Evolutionary conservation across 108 stramenopile species (phyloP).

Genomic region (Nannochloropsis gaditana): DNA sequence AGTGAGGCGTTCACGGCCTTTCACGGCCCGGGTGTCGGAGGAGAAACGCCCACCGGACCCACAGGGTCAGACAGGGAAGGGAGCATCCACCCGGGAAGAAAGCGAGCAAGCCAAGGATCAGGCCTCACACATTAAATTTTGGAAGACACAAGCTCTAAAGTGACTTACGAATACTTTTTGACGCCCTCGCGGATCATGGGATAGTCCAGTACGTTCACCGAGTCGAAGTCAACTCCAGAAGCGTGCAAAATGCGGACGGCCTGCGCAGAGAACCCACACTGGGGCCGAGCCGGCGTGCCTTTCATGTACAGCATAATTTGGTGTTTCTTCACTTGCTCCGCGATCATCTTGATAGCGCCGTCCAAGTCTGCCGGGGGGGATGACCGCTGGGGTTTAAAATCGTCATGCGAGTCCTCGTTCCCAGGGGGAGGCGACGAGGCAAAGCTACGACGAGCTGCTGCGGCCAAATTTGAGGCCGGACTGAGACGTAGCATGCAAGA

Average conservation of each 20-base stretch:
- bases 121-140: too few relatives aligned
- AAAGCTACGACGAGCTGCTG: not conserved
- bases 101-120: too few relatives aligned
- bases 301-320: conserved; percentile 99
- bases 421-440: not conserved
- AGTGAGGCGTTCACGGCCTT: too few relatives aligned
- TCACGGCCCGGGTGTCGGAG: too few relatives aligned
- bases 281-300: conserved; percentile 85
- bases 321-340: conserved; percentile 50
- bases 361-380: conserved; percentile 35
- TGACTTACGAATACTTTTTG: conserved; percentile 63
- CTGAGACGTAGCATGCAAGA: too few relatives aligned
- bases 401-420: conserved; percentile 54
- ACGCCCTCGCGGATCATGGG: conserved; percentile 89
- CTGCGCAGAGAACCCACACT: conserved; percentile 92
- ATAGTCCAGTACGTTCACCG: conserved; percentile 96
- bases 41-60: too few relatives aligned
- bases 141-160: not conserved
- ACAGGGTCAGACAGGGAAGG: too few relatives aligned
- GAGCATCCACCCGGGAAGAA: too few relatives aligned
- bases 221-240: conserved; percentile 79
- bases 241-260: conserved; percentile 77
- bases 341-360: conserved; percentile 47
- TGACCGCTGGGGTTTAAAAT: conserved; percentile 61
- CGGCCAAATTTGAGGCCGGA: not conserved